Percentiles rank a stretch among this genome's conserved stretches.
These are phyloP conservation scores for Hypomontagnella submonticulosa DNA, from an alignment of 495 filamentous ascomycete species.

Conservation along the genomic window DNA sequence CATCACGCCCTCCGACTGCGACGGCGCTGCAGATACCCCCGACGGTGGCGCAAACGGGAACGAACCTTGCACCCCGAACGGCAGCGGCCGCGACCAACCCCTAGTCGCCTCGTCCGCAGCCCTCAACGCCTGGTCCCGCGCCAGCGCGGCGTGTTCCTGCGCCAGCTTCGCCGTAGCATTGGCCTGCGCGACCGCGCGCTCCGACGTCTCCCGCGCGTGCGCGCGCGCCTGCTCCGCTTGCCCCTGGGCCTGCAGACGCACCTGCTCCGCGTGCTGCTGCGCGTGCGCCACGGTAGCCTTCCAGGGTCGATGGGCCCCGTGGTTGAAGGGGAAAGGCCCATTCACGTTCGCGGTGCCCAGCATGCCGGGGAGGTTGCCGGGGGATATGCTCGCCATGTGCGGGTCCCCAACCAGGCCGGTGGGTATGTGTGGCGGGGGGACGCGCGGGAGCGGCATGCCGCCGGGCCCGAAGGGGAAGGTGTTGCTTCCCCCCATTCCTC, in stretches of 20 bases:
- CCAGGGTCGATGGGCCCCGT: not conserved
- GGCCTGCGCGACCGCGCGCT: not conserved
- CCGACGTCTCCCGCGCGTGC: not conserved
- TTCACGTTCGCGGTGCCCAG: too few relatives aligned
- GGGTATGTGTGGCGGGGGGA: too few relatives aligned
- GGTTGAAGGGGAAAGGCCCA: not conserved
- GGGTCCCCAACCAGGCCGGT: too few relatives aligned
- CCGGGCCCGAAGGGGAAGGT: constrained; percentile 6
- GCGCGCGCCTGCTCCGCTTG: not conserved
- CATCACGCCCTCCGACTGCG: too few relatives aligned
- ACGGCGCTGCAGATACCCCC: too few relatives aligned
- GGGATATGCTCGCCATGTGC: too few relatives aligned
- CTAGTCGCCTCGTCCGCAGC: not conserved
- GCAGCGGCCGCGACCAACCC: not conserved
- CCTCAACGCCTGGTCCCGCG: not conserved
- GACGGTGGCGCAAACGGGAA: too few relatives aligned
- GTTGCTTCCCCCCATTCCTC: too few relatives aligned
- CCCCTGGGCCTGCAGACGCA: not conserved
- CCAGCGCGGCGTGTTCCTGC: not conserved
- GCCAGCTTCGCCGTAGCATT: not conserved
- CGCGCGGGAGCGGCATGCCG: not conserved
- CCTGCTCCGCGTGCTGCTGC: not conserved
- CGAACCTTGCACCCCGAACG: too few relatives aligned
- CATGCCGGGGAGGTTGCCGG: too few relatives aligned
- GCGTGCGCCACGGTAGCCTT: not conserved